These are phyloP conservation scores for Hibiscus mutabilis DNA, from an alignment of 345 rosid species.

Conservation along the genomic window DNA sequence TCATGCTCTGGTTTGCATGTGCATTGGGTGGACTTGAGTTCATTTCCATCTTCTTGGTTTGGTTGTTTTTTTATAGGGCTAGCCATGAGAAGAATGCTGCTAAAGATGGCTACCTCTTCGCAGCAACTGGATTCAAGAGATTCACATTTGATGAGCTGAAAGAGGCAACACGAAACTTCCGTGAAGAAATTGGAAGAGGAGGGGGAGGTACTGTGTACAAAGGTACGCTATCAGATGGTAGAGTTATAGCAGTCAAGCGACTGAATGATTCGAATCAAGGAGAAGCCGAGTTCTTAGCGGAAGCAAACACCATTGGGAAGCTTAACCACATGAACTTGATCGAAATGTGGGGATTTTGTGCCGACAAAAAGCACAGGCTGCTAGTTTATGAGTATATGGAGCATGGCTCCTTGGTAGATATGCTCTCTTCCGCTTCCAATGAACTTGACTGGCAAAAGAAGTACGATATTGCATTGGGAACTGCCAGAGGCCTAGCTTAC, in stretches of 20 bases:
- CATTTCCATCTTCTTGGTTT: neutral
- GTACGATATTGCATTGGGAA: conserved; percentile 17
- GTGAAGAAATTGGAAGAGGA: neutral
- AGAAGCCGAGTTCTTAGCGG: too few relatives aligned
- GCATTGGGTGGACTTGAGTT: conserved; percentile 1
- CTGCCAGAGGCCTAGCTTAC: conserved; percentile 30
- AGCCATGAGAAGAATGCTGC: neutral
- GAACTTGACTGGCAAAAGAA: conserved; percentile 19
- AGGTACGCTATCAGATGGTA: neutral
- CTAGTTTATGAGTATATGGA: too few relatives aligned
- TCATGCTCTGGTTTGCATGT: neutral
- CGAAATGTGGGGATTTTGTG: too few relatives aligned
- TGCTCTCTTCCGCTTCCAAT: neutral
- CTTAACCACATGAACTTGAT: too few relatives aligned
- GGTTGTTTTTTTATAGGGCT: neutral
- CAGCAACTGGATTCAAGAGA: neutral
- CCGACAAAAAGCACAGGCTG: too few relatives aligned
- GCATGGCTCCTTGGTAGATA: neutral
- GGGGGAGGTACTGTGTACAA: neutral
- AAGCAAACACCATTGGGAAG: too few relatives aligned
- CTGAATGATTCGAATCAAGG: neutral
- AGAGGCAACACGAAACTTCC: neutral
- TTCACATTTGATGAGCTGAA: neutral
- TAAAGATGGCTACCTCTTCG: conserved; percentile 4
- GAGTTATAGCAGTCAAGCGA: neutral